These are phyloP conservation scores for Backusella macrospora DNA, from an alignment of 192 early-diverging fungal species.

Conservation along the genomic window DNA sequence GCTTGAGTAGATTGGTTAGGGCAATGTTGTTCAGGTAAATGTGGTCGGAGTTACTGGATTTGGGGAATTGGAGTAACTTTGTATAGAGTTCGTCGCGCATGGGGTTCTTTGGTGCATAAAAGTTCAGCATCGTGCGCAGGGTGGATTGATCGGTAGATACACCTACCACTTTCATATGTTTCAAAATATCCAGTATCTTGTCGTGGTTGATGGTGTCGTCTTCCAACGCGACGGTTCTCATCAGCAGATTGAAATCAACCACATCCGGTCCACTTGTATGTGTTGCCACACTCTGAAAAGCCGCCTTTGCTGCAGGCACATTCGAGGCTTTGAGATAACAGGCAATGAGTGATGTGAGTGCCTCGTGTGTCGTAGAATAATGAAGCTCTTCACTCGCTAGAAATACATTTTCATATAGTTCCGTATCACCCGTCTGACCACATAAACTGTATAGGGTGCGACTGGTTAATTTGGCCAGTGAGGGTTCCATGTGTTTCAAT, in stretches of 20 bases:
- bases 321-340: constrained; percentile 26
- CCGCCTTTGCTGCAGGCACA: constrained; percentile 8
- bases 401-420: constrained; percentile 11
- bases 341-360: constrained; percentile 30
- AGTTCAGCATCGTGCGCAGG: constrained; percentile 19
- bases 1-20: constrained; percentile 16
- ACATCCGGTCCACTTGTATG: constrained; percentile 33
- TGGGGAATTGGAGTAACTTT: constrained; percentile 5
- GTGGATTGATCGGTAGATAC: constrained; percentile 28
- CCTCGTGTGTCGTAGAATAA: constrained; percentile 19
- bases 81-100: constrained; percentile 7
- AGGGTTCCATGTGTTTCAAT: background rate
- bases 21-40: constrained; percentile 29
- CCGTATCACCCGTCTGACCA: constrained; percentile 24
- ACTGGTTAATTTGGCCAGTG: background rate
- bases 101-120: constrained; percentile 25
- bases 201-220: background rate
- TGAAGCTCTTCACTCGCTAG: background rate
- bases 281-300: constrained; percentile 18
- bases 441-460: constrained; percentile 9
- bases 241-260: constrained; percentile 36
- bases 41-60: constrained; percentile 14
- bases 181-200: constrained; percentile 32
- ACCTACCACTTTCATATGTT: constrained; percentile 32
- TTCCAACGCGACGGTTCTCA: constrained; percentile 16